Evolutionary conservation across 2,329 filamentous ascomycete genomes (phyloP).

Genomic region (Fusarium fracticaudum): DNA sequence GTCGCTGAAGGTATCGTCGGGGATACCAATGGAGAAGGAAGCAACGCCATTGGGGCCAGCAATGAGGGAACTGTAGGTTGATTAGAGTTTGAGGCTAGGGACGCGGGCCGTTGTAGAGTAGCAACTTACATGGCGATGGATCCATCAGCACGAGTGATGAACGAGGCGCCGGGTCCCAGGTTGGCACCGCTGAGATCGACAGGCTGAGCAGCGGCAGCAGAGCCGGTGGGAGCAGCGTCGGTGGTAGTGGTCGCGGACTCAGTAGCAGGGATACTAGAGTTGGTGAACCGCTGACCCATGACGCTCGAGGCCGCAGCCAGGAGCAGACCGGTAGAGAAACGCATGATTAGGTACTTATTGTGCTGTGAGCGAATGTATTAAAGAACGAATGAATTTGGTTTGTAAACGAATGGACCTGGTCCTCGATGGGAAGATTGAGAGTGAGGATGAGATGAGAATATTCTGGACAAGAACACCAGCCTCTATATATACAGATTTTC

Average conservation of each 20-base stretch:
- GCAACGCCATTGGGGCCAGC: not conserved
- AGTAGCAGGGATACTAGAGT: conserved; percentile 11
- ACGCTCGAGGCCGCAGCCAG: conserved; percentile 23
- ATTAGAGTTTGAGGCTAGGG: not conserved
- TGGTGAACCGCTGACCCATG: conserved; percentile 32
- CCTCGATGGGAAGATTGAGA: conserved; percentile 28
- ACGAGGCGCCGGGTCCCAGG: not conserved
- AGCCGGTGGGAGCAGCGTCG: not conserved
- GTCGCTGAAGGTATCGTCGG: fast-evolving
- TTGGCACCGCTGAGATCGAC: not conserved
- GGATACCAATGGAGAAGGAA: not conserved
- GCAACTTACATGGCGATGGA: conserved; percentile 1
- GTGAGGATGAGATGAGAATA: conserved; percentile 30
- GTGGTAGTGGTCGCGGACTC: not conserved
- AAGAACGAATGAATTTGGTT: conserved; percentile 12
- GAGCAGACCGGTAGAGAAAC: conserved; percentile 17
- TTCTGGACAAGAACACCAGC: not conserved
- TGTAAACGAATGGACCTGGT: conserved; percentile 32
- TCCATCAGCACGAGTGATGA: not conserved
- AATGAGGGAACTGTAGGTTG: not conserved
- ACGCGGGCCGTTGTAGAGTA: not conserved
- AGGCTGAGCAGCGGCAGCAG: fast-evolving
- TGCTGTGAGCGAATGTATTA: not conserved
- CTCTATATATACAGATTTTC: conserved; percentile 20
- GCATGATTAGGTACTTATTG: conserved; percentile 11